Conservation (phyloP, 768 basidiomycete species). For the Termitomyces sp. region DNA sequence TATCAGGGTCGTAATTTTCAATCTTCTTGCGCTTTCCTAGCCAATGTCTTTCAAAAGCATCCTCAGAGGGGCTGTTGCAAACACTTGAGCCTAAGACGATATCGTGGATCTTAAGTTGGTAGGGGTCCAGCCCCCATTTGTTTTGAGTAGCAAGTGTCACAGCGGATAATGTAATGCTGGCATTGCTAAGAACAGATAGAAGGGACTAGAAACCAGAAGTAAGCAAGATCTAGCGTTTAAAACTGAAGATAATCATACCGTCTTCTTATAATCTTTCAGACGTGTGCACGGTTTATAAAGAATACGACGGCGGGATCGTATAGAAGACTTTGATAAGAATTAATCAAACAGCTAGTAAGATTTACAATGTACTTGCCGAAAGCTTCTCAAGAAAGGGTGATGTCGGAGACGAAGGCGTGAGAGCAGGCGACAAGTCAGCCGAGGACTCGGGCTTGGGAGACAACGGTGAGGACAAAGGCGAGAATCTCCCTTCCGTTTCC, state of each 20-base stretch:
- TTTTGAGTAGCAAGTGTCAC: slow-evolving; percentile 40
- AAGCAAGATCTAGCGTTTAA: not conserved
- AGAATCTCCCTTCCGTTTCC: slow-evolving; percentile 6
- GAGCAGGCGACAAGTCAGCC: slow-evolving; percentile 8
- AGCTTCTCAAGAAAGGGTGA: slow-evolving; percentile 22
- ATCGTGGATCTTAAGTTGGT: slow-evolving; percentile 39
- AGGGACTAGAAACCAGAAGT: slow-evolving; percentile 30
- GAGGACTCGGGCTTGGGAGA: slow-evolving; percentile 7
- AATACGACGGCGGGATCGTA: slow-evolving; percentile 39
- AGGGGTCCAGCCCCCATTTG: slow-evolving; percentile 30
- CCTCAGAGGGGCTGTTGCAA: slow-evolving; percentile 39
- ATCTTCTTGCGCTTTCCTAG: slow-evolving; percentile 39
- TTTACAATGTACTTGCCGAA: slow-evolving; percentile 17
- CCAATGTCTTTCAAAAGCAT: slow-evolving; percentile 46
- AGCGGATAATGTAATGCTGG: slow-evolving; percentile 41
- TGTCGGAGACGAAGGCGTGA: slow-evolving; percentile 17
- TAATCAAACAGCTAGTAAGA: slow-evolving; percentile 14
- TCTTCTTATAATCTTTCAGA: slow-evolving; percentile 34
- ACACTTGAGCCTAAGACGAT: slow-evolving; percentile 37
- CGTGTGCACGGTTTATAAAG: slow-evolving; percentile 32
- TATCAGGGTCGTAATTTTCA: slow-evolving; percentile 40
- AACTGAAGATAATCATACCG: slow-evolving; percentile 26
- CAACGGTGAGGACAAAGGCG: slow-evolving; percentile 7
- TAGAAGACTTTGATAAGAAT: slow-evolving; percentile 35
- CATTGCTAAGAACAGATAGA: slow-evolving; percentile 40